Evolutionary conservation across 495 filamentous ascomycete genomes (phyloP).

Genomic region (Physcia stellaris): DNA sequence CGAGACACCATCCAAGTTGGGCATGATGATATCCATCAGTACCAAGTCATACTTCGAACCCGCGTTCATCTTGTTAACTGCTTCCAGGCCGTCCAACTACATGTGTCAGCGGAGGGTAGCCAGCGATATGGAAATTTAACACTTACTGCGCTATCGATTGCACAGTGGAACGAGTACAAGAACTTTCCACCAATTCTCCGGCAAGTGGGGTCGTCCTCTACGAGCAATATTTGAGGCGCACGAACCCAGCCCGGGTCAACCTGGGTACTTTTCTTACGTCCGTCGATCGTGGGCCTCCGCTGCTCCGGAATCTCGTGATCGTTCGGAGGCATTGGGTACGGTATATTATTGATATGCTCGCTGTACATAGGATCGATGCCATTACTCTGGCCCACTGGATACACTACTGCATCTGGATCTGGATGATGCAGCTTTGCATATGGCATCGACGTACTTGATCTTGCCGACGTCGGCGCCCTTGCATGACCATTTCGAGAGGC

Average conservation of each 20-base stretch:
- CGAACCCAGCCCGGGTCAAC: conserved; percentile 71
- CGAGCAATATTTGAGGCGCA: conserved; percentile 74
- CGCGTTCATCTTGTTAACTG: conserved; percentile 78
- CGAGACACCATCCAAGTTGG: conserved; percentile 85
- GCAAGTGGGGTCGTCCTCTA: conserved; percentile 93
- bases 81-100: conserved; percentile 80
- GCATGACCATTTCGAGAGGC: conserved; percentile 25
- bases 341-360: conserved; percentile 87
- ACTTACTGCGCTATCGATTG: conserved; percentile 84
- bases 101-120: conserved; percentile 4
- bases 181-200: conserved; percentile 91
- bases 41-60: conserved; percentile 83
- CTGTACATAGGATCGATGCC: conserved; percentile 92
- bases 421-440: conserved; percentile 33
- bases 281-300: conserved; percentile 35
- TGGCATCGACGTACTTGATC: conserved; percentile 34
- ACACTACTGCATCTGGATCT: conserved; percentile 73
- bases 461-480: conserved; percentile 34
- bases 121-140: neutral
- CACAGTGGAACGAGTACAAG: conserved; percentile 73
- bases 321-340: conserved; percentile 58
- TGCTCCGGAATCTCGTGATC: conserved; percentile 35
- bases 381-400: conserved; percentile 76
- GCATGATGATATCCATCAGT: conserved; percentile 99
- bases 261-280: conserved; percentile 52